Conservation (phyloP, 176 grass and related monocot species). For the Phragmites australis region DNA sequence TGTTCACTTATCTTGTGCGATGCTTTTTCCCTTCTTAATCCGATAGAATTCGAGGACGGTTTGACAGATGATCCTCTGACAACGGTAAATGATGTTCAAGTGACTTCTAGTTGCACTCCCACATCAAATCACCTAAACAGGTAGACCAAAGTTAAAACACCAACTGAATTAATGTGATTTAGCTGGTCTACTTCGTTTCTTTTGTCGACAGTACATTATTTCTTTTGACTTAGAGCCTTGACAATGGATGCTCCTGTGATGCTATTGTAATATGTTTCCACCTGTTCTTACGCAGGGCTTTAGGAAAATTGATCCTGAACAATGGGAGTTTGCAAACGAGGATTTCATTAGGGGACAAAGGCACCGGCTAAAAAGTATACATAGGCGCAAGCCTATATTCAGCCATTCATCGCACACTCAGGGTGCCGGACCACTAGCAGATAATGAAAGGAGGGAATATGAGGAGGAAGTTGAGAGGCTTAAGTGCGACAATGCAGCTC, state of each 20-base stretch:
- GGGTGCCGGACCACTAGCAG: conserved; percentile 48
- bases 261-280: background rate
- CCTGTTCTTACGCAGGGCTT: conserved; percentile 60
- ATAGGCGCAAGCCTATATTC: conserved; percentile 87
- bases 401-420: conserved; percentile 73
- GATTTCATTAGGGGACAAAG: conserved; percentile 69
- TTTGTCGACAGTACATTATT: background rate
- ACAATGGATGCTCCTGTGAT: background rate
- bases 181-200: background rate
- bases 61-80: background rate
- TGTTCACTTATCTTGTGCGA: background rate
- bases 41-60: background rate
- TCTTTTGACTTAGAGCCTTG: background rate
- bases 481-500: conserved; percentile 55
- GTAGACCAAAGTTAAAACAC: background rate
- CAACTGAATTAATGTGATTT: background rate
- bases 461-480: conserved; percentile 79
- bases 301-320: conserved; percentile 82
- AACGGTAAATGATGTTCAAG: background rate
- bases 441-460: conserved; percentile 66
- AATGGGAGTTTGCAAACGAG: conserved; percentile 96
- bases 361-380: conserved; percentile 73
- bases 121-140: background rate
- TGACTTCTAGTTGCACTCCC: background rate
- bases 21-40: background rate